Base-by-base conservation (phyloP, 805 yeast species). In the Yarrowia bubula region DNA sequence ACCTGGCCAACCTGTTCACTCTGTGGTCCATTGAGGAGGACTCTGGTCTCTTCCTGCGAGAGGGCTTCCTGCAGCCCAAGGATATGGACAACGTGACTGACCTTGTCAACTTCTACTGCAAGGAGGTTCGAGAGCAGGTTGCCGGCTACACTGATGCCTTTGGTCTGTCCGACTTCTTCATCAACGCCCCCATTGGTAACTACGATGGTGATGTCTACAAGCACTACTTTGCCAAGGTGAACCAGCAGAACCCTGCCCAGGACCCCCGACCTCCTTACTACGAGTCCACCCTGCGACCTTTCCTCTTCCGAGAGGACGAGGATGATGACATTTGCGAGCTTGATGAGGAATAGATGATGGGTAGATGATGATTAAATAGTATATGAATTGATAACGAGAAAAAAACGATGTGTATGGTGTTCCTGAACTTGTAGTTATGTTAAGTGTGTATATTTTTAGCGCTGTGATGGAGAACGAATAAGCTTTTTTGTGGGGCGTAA, bases 71-170 rank as follows among this genome's bases (percentile, higher is more conserved):
- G 42, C 75, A 83, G 8, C 77, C 88, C 9, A 78, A 78, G 7
- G 79, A 80, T 55, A 77, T 84, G 44, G 80, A 81, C 53, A 69
- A 71, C 7, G 70, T 81, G 46, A 80, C 82, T 51, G 74, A 72
- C 8, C 76, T 80, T 62, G 79, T 83, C 64, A 80, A 80, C 47
- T 73, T 72, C 60, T 73, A 86, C 68, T 77, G 88, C 69, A 75
- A 78, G 31, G 77, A 77, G 37, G 73, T 88, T 44, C 81, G 97
- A 75, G 83, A 84, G 33, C 85, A 88, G 71, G 89, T 88, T 62
- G 84, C 90, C 74, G 88, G 89, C 0, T 80, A 89, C 71, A 88
- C 96, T 4, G 98, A 92, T 76, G 83, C 96, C 0, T 92, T 92
- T 80, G 85, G 88, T 75, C 82, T 88, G 68, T 85, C 90, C 46